Percentiles rank a stretch among this genome's conserved stretches.
These are phyloP conservation scores for Acanthamoeba polyphaga DNA, from an alignment of 208 protist genomes.

Conservation along the genomic window DNA sequence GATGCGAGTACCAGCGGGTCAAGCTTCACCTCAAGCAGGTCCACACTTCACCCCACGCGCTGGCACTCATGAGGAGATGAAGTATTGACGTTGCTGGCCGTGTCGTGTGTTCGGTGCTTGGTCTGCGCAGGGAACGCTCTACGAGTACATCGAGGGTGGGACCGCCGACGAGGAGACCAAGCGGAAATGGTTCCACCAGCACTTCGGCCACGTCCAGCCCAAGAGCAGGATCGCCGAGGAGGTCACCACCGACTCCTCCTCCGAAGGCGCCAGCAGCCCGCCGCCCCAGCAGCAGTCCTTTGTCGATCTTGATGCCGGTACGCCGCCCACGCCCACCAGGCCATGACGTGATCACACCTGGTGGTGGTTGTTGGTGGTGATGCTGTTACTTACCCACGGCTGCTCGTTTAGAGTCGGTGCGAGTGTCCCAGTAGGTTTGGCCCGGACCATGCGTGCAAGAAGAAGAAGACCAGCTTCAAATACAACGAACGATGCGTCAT, in stretches of 20 bases:
- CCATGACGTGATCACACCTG: not conserved
- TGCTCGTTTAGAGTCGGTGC: not conserved
- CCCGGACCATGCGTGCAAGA: not conserved
- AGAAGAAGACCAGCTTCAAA: not conserved
- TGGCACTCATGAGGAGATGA: not conserved
- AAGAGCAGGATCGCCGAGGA: constrained; percentile 47
- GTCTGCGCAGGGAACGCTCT: constrained; percentile 7
- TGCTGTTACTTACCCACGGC: not conserved
- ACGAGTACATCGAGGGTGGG: constrained; percentile 47
- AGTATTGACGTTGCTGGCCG: not conserved
- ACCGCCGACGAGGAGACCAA: constrained; percentile 45
- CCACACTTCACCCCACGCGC: not conserved
- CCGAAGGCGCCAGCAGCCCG: not conserved
- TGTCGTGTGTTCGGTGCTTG: not conserved
- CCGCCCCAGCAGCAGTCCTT: not conserved
- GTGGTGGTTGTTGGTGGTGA: too few relatives aligned
- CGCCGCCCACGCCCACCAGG: not conserved
- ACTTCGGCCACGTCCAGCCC: constrained; percentile 4
- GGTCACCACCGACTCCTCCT: not conserved
- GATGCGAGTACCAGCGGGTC: constrained; percentile 40
- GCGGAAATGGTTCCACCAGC: constrained; percentile 54
- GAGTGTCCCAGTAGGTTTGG: not conserved
- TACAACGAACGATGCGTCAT: too few relatives aligned
- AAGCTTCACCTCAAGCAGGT: constrained; percentile 58
- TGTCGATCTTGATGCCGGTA: constrained; percentile 55